Evolutionary conservation across 345 rosid species (phyloP).

Genomic region (Salix brachista): DNA sequence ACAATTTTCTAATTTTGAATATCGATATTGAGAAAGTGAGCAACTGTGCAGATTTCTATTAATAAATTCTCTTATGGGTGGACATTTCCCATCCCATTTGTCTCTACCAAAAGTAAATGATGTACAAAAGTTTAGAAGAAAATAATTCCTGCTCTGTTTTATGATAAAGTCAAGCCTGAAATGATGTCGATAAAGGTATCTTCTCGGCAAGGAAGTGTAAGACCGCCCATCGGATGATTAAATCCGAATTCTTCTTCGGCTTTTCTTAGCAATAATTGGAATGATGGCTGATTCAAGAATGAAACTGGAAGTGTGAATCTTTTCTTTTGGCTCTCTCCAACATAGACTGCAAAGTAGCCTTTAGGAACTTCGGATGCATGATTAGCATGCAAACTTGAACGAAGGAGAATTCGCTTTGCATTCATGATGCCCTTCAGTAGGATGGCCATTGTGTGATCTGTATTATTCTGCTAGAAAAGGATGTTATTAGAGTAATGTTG

Average conservation of each 20-base stretch:
- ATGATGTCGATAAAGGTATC: conserved; percentile 1
- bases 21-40: neutral
- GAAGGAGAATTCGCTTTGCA: neutral
- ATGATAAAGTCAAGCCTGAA: neutral
- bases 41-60: neutral
- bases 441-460: neutral
- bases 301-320: conserved; percentile 4
- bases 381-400: neutral
- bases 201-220: conserved; percentile 12
- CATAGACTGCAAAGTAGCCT: conserved; percentile 3
- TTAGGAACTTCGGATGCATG: conserved; percentile 6
- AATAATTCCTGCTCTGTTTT: neutral
- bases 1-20: neutral
- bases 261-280: conserved; percentile 3
- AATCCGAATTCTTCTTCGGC: conserved; percentile 13
- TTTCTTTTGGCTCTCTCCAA: conserved; percentile 12
- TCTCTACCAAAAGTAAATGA: neutral
- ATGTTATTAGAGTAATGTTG: neutral
- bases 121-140: neutral
- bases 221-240: conserved; percentile 15
- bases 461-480: too few relatives aligned
- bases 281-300: conserved; percentile 6
- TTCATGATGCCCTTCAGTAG: neutral
- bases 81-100: neutral
- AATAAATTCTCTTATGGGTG: neutral